Base-by-base conservation (phyloP, 2,329 filamentous ascomycete genomes). In the Sphaerostilbella broomeana region DNA sequence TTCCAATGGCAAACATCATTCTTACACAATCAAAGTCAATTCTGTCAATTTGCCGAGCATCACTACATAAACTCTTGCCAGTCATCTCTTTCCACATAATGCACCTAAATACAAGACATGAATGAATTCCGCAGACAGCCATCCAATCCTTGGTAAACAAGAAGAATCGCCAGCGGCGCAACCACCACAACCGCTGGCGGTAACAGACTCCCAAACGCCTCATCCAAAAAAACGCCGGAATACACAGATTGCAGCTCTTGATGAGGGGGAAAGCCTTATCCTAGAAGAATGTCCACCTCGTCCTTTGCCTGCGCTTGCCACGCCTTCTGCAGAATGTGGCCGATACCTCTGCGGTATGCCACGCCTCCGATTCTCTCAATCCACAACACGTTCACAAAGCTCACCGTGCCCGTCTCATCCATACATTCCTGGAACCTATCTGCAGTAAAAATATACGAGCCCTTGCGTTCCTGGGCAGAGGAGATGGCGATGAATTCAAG, bases 311-410 rank as follows among this genome's bases (percentile, higher is more conserved):
- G 58, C 4, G 55, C 54, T 20, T 66, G 62, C 65, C 66, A 69
- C 1, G 56, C 60, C 44, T 57, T 58, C 40, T 58, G 53, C 32
- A 69, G 37, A 5, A 69, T 57, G 47, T 68, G 65, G 1, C 66
- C 66, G 19, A 69, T 52, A 3, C 66, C 66, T 19, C 65, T 49
- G 13, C 66, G 51, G 42, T 63, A 68, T 6, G 59, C 59, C 39
- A 69, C 55, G 12, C 58, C 65, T 8, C 64, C 63, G 15, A 69
- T 66, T 17, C 64, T 53, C 54, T 69, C 66, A 13, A 69, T 59
- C 66, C 66, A 69, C 21, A 69, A 46, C 26, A 69, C 66, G 19
- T 69, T 69, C 13, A 69, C 61, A 49, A 69, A 63, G 41, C 70
- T 65, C 19, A 72, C 52, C 21, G 59, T 55, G 21, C 64, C 64